Conservation (phyloP, 2,329 filamentous ascomycete genomes). For the Cercospora sp. region DNA sequence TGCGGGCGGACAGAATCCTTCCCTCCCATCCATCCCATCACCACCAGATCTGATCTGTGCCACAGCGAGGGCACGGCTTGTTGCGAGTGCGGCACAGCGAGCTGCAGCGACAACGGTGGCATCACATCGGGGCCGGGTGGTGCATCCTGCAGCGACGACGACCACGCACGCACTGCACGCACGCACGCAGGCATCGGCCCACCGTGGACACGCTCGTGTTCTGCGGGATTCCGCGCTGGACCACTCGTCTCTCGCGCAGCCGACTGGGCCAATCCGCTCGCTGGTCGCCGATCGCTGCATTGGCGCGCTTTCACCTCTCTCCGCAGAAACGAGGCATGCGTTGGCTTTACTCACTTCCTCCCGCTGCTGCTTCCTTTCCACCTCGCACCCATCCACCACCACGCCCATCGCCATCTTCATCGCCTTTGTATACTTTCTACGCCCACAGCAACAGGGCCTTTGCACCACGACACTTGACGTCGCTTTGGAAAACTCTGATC, state of each 20-base stretch:
- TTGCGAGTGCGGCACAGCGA: not conserved
- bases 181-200: too few species aligned
- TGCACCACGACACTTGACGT: not conserved
- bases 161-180: not conserved
- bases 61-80: not conserved
- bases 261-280: constrained; percentile 11
- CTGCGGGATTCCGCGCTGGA: not conserved
- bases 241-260: constrained; percentile 10
- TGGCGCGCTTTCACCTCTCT: constrained; percentile 17
- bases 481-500: not conserved
- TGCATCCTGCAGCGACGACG: not conserved
- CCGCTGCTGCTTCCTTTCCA: constrained; percentile 3
- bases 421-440: constrained; percentile 3
- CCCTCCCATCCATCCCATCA: not conserved
- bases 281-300: constrained; percentile 19
- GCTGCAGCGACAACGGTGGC: not conserved
- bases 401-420: constrained; percentile 3
- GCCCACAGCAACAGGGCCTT: not conserved
- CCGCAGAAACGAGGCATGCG: constrained; percentile 24
- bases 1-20: not conserved
- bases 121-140: not conserved
- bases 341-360: constrained; percentile 18
- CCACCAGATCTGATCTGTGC: not conserved
- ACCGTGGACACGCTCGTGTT: not conserved
- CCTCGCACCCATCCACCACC: constrained; percentile 1